Percentiles rank a stretch among this genome's conserved stretches.
phyloP scores from a whole-genome alignment of 441 rosid species.

The Arabidopsis lyrata region DNA sequence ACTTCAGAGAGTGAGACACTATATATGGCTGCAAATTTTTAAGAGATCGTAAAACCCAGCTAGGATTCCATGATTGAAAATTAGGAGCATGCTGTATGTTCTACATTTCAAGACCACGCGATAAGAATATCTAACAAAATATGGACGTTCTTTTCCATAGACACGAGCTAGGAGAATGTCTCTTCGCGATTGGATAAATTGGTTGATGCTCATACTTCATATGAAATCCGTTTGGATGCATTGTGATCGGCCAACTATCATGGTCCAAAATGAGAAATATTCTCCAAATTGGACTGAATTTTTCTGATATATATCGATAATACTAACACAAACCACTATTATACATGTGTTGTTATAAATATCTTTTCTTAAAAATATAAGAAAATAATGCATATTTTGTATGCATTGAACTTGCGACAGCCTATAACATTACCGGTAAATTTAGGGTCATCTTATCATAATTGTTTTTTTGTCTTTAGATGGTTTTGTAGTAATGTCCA shows the following conservation, averaged over 20 bases:
- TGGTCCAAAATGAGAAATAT: background rate
- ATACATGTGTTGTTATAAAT: background rate
- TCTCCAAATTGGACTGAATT: background rate
- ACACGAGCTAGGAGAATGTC: background rate
- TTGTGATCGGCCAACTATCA: background rate
- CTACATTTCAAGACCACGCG: no score
- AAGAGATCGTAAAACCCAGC: no score
- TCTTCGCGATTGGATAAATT: background rate
- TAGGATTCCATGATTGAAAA: no score
- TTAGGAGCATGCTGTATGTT: no score
- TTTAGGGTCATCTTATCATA: conserved; percentile 30
- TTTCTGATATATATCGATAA: background rate
- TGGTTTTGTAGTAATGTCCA: conserved; percentile 24
- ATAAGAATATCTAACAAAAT: no score
- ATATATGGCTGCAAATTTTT: no score
- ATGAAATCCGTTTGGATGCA: background rate
- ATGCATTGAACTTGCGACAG: conserved; percentile 24
- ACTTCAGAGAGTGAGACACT: no score
- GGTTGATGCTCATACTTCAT: background rate
- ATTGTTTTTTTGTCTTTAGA: background rate
- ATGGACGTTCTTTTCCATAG: background rate
- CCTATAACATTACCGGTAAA: conserved; percentile 23
- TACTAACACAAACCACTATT: background rate
- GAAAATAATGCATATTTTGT: conserved; percentile 35
- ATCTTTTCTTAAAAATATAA: background rate